Base-by-base conservation (phyloP, 257 asterid genomes). In the Solanum okadae region DNA sequence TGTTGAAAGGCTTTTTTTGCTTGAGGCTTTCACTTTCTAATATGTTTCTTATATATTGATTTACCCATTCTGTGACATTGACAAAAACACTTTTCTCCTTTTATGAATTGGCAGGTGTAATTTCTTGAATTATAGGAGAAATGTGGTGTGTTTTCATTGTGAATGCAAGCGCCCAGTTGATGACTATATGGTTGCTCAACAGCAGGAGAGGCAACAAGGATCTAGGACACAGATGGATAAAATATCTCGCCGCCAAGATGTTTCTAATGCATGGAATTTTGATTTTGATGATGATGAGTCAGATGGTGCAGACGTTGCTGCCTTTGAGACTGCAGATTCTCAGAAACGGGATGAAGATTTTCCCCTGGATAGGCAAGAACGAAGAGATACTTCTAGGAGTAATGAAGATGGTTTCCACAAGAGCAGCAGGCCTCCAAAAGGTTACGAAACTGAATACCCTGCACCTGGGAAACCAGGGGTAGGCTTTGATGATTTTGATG, bases 211-310 rank as follows among this genome's bases (percentile, higher is more conserved):
- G 88, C 96, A 90, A 85, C 90, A 38, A 79, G 90, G 93, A 87
- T 92, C 92, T 23, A 83, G 94, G 89, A 83, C 87, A 88, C 92
- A 90, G 86, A 72, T 71, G 86, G 97, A 93, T 70, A 95, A 90
- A 87, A 86, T 89, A 33, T 72, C 93, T n/a, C 87, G 88, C 63
- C 91, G 94, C 88, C 91, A 90, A 59, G 95, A 93, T 87, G 90
- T 96, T 88, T 90, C 99, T 68, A 92, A 92, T 88, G 98, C 98
- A 37, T 97, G 99, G 98, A 97, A 97, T 90, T 97, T 97, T 84
- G 98, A 97, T 90, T 97, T 97, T 90, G 99, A 97, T 78, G 99
- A 97, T 87, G 93, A 97, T 88, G 99, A 96, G 89, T 97, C 99
- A 20, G 99, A 96, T 91, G 99, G 99, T 56, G 98, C 99, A 37